These are phyloP conservation scores for Vigna trinervia DNA, from an alignment of 306 rosid genomes.

Conservation along the genomic window DNA sequence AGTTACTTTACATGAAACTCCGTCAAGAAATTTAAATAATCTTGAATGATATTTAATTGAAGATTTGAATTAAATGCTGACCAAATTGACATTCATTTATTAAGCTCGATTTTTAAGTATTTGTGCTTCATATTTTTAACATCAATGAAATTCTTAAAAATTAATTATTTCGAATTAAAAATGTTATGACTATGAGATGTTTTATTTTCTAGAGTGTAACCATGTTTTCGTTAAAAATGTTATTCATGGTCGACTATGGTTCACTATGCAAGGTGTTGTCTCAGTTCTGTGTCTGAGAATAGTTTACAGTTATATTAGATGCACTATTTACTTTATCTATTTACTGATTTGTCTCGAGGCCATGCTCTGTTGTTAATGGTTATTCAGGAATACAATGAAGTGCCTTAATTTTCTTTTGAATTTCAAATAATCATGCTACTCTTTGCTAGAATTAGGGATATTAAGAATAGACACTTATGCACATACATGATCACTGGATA, in stretches of 20 bases:
- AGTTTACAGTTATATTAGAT: conserved; percentile 18
- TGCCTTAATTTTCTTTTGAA: background rate
- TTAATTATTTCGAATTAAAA: background rate
- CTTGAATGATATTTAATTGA: conserved; percentile 21
- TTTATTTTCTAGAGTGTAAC: background rate
- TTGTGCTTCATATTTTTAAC: conserved; percentile 19
- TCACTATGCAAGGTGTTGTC: conserved; percentile 15
- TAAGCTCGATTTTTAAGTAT: background rate
- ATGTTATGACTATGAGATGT: background rate
- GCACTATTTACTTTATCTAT: conserved; percentile 10
- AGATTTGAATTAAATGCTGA: conserved; percentile 20
- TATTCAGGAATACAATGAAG: conserved; percentile 21
- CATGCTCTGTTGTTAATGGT: conserved; percentile 13
- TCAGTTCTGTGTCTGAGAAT: conserved; percentile 18
- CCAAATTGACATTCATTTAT: conserved; percentile 13
- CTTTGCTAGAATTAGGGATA: background rate
- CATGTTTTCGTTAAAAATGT: background rate
- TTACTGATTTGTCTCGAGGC: conserved; percentile 8
- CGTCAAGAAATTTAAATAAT: conserved; percentile 22
- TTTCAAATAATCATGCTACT: conserved; percentile 18
- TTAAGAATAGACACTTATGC: background rate
- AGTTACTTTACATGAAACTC: conserved; percentile 21
- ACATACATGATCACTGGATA: background rate
- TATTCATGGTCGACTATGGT: conserved; percentile 32
- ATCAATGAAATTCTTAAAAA: background rate